Percentiles rank a stretch among this genome's conserved stretches.
Evolutionary conservation across 257 asterid genomes (phyloP).

Genomic region (Fraxinus anomala): DNA sequence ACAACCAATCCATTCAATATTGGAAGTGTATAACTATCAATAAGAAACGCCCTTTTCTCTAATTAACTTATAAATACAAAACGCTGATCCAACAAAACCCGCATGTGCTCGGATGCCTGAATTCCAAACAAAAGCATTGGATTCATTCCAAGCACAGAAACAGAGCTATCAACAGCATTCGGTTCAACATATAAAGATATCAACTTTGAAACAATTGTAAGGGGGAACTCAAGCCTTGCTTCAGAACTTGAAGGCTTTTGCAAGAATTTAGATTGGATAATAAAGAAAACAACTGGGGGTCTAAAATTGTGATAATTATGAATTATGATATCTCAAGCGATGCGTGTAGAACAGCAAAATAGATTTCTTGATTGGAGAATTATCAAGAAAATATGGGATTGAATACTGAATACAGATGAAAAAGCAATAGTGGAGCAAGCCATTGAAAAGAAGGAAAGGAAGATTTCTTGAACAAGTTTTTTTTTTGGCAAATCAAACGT

Average conservation of each 20-base stretch:
- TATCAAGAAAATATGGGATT: constrained; percentile 7
- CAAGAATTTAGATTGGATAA: constrained; percentile 33
- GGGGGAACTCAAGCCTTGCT: constrained; percentile 24
- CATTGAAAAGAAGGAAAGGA: constrained; percentile 29
- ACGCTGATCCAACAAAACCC: constrained; percentile 31
- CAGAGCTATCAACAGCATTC: constrained; percentile 32
- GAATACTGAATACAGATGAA: background rate
- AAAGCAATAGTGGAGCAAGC: constrained; percentile 10
- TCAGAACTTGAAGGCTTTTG: constrained; percentile 33
- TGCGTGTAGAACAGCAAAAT: constrained; percentile 22
- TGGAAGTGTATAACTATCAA: constrained; percentile 51
- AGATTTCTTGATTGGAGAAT: constrained; percentile 5
- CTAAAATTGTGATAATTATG: constrained; percentile 14
- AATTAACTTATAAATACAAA: constrained; percentile 41
- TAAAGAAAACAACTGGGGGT: constrained; percentile 8
- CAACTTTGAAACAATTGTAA: constrained; percentile 29
- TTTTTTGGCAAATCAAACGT: no score
- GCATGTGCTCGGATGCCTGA: constrained; percentile 33
- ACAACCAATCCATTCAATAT: constrained; percentile 30
- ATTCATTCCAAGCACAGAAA: constrained; percentile 28
- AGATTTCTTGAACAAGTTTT: background rate
- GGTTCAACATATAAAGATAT: constrained; percentile 37
- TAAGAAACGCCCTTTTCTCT: constrained; percentile 38
- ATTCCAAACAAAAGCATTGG: constrained; percentile 43
- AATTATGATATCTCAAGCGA: constrained; percentile 27